Percentiles rank a stretch among this genome's conserved stretches.
These are phyloP conservation scores for Pyrus betulifolia DNA, from an alignment of 306 rosid species.

Conservation along the genomic window DNA sequence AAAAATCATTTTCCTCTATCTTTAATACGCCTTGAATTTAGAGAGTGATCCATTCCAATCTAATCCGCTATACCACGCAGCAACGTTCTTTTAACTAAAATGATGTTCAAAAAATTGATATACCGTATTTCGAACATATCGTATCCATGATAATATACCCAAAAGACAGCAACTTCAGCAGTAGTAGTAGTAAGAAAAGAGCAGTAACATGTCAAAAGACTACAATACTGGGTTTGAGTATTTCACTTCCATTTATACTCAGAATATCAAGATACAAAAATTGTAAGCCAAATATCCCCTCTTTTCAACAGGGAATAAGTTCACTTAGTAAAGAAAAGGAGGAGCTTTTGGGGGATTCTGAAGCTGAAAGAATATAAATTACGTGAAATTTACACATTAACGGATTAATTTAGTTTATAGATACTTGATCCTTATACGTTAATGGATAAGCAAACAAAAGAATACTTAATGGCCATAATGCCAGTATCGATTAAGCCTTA, in stretches of 20 bases:
- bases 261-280: not conserved
- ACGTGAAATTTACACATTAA: not conserved
- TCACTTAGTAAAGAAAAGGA: not conserved
- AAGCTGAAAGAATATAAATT: not conserved
- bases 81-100: not conserved
- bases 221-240: not conserved
- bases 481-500: slow-evolving; percentile 3
- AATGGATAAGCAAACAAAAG: not conserved
- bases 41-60: not conserved
- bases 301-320: not conserved
- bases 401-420: not conserved
- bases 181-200: not conserved
- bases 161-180: not conserved
- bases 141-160: not conserved
- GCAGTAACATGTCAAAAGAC: not conserved
- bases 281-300: not conserved
- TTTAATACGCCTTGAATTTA: not conserved
- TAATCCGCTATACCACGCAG: not conserved
- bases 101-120: not conserved
- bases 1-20: not conserved
- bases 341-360: not conserved
- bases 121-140: not conserved
- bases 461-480: not conserved
- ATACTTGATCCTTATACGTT: not conserved
- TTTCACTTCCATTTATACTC: not conserved